Conservation (phyloP, 805 yeast genomes). For the Wickerhamiella azyma region DNA sequence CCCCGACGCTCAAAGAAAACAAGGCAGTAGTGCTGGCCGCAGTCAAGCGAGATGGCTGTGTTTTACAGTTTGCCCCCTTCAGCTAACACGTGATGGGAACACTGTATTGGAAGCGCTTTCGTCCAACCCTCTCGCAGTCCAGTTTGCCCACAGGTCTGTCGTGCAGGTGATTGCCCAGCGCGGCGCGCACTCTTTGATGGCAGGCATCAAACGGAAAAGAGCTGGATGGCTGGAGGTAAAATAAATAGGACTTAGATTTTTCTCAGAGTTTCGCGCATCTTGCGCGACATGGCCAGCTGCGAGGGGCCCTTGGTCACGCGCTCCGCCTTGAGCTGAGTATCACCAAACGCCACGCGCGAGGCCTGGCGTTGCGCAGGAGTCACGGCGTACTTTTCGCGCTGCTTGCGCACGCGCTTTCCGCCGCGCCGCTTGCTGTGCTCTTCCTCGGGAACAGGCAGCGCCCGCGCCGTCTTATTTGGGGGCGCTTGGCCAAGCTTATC, state of each 20-base stretch:
- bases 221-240: too few relatives aligned
- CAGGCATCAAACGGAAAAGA: too few relatives aligned
- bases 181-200: too few relatives aligned
- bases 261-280: neutral
- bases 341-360: conserved; percentile 60
- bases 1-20: too few relatives aligned
- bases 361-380: conserved; percentile 74
- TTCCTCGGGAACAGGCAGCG: conserved; percentile 66
- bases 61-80: too few relatives aligned
- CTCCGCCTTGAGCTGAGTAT: neutral
- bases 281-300: conserved; percentile 2
- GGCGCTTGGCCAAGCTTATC: conserved; percentile 73
- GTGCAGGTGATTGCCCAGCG: too few relatives aligned
- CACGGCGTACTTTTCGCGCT: conserved; percentile 66
- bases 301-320: conserved; percentile 1
- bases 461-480: conserved; percentile 41
- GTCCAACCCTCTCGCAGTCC: too few relatives aligned
- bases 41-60: too few relatives aligned
- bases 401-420: conserved; percentile 66
- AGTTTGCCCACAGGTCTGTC: too few relatives aligned
- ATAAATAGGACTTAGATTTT: neutral
- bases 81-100: too few relatives aligned
- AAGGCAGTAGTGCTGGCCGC: too few relatives aligned
- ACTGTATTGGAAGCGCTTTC: too few relatives aligned
- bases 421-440: conserved; percentile 71